Percentiles rank a stretch among this genome's conserved stretches.
Evolutionary conservation across 2,329 filamentous ascomycete genomes (phyloP).

Genomic region (Xylariaceae sp.): DNA sequence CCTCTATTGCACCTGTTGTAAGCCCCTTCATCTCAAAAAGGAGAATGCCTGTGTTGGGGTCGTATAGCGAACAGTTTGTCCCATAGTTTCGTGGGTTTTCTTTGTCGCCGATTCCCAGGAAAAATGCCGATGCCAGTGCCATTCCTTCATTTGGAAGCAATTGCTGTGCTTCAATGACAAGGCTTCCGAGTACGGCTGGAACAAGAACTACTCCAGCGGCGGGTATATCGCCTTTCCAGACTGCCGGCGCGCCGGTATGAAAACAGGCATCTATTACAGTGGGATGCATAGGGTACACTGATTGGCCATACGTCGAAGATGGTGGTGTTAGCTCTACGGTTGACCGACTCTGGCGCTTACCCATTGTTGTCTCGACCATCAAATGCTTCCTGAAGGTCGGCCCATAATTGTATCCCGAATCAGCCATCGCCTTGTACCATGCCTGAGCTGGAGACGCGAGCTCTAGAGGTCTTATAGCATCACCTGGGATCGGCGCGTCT

Average conservation of each 20-base stretch:
- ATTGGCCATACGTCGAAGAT: constrained; percentile 28
- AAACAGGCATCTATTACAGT: constrained; percentile 40
- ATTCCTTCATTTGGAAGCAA: constrained; percentile 1
- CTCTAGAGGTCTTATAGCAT: neutral
- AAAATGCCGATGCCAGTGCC: neutral
- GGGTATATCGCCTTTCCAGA: constrained; percentile 28
- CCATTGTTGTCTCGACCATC: constrained; percentile 25
- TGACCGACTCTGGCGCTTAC: constrained; percentile 23
- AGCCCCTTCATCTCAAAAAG: constrained; percentile 14
- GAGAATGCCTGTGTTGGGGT: neutral
- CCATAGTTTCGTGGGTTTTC: constrained; percentile 10
- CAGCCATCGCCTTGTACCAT: constrained; percentile 15
- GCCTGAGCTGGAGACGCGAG: neutral
- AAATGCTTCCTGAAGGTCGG: constrained; percentile 18
- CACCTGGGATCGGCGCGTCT: neutral
- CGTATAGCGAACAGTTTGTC: constrained; percentile 1
- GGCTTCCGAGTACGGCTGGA: constrained; percentile 28
- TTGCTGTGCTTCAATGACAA: constrained; percentile 24
- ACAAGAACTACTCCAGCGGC: constrained; percentile 28
- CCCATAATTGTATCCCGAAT: constrained; percentile 16
- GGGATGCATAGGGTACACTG: constrained; percentile 38
- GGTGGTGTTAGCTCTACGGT: constrained; percentile 27
- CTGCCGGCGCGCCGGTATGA: constrained; percentile 34
- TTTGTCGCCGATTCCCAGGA: constrained; percentile 3
- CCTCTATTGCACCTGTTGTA: constrained; percentile 7